phyloP scores from a whole-genome alignment of 345 rosid species.

The Lepidium africanum region DNA sequence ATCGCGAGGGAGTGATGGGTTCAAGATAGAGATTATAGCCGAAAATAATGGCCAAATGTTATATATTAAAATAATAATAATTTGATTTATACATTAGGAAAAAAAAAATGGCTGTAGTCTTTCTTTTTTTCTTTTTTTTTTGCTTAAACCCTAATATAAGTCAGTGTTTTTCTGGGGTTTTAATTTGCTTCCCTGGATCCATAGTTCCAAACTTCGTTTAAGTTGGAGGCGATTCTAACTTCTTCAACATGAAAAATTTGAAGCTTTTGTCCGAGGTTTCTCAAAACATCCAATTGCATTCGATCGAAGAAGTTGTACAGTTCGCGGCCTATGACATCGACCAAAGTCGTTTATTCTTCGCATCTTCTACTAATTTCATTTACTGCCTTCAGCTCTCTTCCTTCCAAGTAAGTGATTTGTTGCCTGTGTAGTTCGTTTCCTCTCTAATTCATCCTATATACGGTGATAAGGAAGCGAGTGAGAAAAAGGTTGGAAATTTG shows the following conservation, averaged over 20 bases:
- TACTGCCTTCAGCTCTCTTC: conserved; percentile 56
- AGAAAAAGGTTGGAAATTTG: neutral
- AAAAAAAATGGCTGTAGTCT: no score
- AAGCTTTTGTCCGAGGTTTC: conserved; percentile 59
- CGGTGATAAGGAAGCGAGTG: neutral
- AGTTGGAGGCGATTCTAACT: neutral
- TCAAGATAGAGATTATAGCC: neutral
- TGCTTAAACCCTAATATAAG: conserved; percentile 18
- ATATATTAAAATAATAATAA: no score
- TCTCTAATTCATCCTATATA: neutral
- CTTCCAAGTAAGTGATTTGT: conserved; percentile 40
- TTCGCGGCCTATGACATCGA: conserved; percentile 76
- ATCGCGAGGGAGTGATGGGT: neutral
- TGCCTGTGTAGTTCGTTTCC: neutral
- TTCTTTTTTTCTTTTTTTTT: neutral
- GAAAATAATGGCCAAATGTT: neutral
- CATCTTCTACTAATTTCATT: conserved; percentile 53
- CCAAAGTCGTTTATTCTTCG: conserved; percentile 74
- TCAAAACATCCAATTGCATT: conserved; percentile 47
- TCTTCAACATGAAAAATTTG: conserved; percentile 54
- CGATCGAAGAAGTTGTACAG: conserved; percentile 42
- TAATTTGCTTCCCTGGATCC: neutral
- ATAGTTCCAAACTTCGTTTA: neutral
- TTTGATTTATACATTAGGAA: no score
- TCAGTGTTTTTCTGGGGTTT: neutral